A percentile compares a stretch with the other conserved stretches of the same genome.
Conservation (phyloP, 2,329 filamentous ascomycete species). For the Catunica adiposa region DNA sequence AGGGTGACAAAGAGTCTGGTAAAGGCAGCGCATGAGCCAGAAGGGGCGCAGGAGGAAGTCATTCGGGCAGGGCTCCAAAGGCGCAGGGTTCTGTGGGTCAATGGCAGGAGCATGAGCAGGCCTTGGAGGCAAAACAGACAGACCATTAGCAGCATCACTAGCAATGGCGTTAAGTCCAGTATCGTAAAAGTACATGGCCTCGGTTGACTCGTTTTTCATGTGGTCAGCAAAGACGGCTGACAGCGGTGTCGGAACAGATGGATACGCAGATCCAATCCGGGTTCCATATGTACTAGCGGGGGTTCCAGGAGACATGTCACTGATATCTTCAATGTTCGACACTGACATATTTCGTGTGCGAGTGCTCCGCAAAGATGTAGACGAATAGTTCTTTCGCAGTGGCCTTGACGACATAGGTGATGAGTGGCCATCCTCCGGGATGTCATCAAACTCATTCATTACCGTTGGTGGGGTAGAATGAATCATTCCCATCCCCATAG, state of each 20-base stretch:
- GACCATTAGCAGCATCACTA: conserved; percentile 1
- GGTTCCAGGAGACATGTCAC: conserved; percentile 55
- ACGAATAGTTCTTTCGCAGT: conserved; percentile 53
- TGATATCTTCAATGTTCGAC: conserved; percentile 41
- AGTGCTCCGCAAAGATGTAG: conserved; percentile 52
- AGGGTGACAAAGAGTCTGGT: conserved; percentile 81
- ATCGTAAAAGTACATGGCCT: conserved; percentile 69
- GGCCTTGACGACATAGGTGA: conserved; percentile 31
- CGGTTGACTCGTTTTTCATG: conserved; percentile 39
- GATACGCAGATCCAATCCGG: conserved; percentile 28
- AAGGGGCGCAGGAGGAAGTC: conserved; percentile 84
- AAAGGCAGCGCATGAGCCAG: conserved; percentile 91
- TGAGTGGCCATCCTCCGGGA: conserved; percentile 25
- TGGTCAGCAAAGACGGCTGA: conserved; percentile 44
- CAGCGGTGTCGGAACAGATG: conserved; percentile 51
- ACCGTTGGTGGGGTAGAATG: conserved; percentile 9
- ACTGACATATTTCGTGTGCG: conserved; percentile 59
- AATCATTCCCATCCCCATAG: neutral
- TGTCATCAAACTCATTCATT: conserved; percentile 12
- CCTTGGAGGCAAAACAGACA: conserved; percentile 24
- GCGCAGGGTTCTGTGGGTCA: conserved; percentile 41
- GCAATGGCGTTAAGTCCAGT: conserved; percentile 48
- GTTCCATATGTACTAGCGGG: conserved; percentile 51
- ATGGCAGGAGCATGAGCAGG: conserved; percentile 47
- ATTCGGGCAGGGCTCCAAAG: conserved; percentile 80